Percentiles rank a stretch among this genome's conserved stretches.
Conservation (phyloP, 805 yeast genomes). For the Isabelozyma heimii region DNA sequence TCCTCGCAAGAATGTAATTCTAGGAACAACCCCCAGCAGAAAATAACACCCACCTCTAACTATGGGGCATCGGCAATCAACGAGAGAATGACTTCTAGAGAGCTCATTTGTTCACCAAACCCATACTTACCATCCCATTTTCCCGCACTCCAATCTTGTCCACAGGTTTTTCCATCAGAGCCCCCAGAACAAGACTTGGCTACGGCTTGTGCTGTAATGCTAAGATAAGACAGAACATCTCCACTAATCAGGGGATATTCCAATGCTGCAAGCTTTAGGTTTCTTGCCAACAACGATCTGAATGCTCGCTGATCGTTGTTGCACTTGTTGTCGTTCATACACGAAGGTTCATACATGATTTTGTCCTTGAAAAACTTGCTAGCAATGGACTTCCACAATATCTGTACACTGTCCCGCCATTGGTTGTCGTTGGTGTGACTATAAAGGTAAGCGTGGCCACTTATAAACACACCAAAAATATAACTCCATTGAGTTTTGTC, state of each 20-base stretch:
- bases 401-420: constrained; percentile 65
- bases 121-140: constrained; percentile 66
- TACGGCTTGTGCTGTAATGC: constrained; percentile 50
- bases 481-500: constrained; percentile 77
- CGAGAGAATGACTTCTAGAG: constrained; percentile 56
- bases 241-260: constrained; percentile 57
- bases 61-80: background rate
- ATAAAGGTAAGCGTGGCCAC: constrained; percentile 80
- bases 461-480: constrained; percentile 73
- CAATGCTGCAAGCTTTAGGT: constrained; percentile 69
- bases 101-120: constrained; percentile 76
- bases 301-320: constrained; percentile 89
- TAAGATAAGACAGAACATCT: constrained; percentile 40
- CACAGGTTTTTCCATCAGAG: constrained; percentile 72
- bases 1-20: no score
- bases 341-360: constrained; percentile 79
- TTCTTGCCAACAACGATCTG: constrained; percentile 78
- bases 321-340: constrained; percentile 64
- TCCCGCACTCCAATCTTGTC: constrained; percentile 57
- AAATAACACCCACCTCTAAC: background rate
- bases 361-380: constrained; percentile 52
- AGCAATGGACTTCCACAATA: constrained; percentile 50
- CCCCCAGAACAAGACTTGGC: constrained; percentile 76
- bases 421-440: constrained; percentile 61
- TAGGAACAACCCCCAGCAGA: no score